Evolutionary conservation across 352 stramenopile genomes (phyloP).

Genomic region (Phytophthora crassamura): DNA sequence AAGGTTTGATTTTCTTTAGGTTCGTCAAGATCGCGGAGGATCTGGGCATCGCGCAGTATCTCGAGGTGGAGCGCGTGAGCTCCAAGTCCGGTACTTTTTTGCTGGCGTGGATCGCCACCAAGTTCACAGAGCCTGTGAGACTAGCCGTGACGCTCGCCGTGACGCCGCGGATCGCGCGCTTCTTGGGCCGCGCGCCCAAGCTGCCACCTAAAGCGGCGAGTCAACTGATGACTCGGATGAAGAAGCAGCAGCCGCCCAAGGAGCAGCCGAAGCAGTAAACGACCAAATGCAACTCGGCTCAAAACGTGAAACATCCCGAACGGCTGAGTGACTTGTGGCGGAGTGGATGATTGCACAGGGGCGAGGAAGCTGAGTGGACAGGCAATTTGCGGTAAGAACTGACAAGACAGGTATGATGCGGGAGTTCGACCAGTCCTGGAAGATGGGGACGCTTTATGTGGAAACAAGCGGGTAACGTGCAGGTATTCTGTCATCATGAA

Average conservation of each 20-base stretch:
- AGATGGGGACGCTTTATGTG: no score
- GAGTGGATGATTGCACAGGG: no score
- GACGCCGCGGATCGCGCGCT: conserved; percentile 77
- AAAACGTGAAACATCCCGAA: no score
- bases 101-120: conserved; percentile 87
- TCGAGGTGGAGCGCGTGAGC: conserved; percentile 83
- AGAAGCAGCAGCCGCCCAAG: conserved; percentile 26
- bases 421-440: no score
- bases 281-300: no score
- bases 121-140: conserved; percentile 87
- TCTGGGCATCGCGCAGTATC: conserved; percentile 76
- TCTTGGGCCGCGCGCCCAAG: conserved; percentile 74
- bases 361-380: no score
- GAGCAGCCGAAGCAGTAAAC: conserved; percentile 30
- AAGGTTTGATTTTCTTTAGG: conserved; percentile 27
- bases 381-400: no score
- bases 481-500: no score
- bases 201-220: conserved; percentile 40
- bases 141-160: conserved; percentile 81
- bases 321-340: no score
- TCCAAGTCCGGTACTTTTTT: conserved; percentile 84
- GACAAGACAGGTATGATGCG: no score
- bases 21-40: conserved; percentile 77
- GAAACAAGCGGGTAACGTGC: no score
- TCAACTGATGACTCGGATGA: conserved; percentile 28